Evolutionary conservation across 139 green algal species (phyloP).

Genomic region (Tetradesmus obliquus): DNA sequence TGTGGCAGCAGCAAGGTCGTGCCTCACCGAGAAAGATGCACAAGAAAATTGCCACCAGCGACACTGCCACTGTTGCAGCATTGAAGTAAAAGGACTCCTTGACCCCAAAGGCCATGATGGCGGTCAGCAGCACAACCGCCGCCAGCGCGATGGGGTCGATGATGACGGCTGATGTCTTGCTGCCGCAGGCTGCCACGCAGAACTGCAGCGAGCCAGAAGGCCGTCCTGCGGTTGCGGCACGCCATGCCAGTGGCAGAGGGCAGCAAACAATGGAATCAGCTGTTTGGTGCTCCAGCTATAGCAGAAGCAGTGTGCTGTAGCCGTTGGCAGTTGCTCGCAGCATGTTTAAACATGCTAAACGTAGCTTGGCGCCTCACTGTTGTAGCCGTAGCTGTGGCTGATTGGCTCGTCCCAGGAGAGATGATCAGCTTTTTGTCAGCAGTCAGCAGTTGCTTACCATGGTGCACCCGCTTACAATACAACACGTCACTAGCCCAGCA

Average conservation of each 20-base stretch:
- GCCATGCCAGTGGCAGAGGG: too few relatives aligned
- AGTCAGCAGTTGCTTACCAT: too few relatives aligned
- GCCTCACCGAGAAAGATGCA: background rate
- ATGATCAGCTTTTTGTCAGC: too few relatives aligned
- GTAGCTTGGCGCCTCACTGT: too few relatives aligned
- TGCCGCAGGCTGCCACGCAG: background rate
- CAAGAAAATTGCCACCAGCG: background rate
- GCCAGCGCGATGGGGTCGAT: constrained; percentile 15
- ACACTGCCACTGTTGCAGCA: background rate
- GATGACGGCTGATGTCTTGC: background rate
- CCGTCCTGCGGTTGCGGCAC: background rate
- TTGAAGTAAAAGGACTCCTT: constrained; percentile 12
- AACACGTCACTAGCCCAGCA: too few relatives aligned
- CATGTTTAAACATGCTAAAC: too few relatives aligned
- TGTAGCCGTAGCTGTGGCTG: too few relatives aligned
- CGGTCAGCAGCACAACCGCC: background rate
- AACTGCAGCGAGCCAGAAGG: background rate
- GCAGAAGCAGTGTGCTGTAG: too few relatives aligned
- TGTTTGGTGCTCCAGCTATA: too few relatives aligned
- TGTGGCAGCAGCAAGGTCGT: background rate
- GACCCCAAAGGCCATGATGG: background rate
- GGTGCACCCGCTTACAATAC: too few relatives aligned
- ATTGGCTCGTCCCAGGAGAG: too few relatives aligned
- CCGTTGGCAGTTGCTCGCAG: too few relatives aligned
- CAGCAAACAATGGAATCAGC: background rate